Evolutionary conservation across 805 yeast species (phyloP), one percentile per base, ranked within the genome.

Genomic region (Clavispora santaluciae): DNA sequence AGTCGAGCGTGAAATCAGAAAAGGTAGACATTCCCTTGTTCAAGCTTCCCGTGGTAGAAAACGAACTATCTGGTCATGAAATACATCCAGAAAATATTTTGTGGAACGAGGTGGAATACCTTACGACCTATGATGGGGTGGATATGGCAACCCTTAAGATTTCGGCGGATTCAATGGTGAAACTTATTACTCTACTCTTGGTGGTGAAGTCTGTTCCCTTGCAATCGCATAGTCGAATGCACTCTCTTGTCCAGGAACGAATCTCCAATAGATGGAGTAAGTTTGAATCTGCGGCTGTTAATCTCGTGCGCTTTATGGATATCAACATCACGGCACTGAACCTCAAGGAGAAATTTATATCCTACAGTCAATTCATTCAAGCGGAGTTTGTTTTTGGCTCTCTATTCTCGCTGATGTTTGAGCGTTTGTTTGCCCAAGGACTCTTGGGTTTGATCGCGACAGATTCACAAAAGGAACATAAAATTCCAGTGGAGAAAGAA

Each of bases 281-380:
- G 3, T 81, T 72, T 57, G 71, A 72, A 45, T 37, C 45, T 0
- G 52, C 62, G 23, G 80, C 87, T 0, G 35, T 68, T 24, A 54
- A 64, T 17, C 51, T 84, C 16, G 42, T 81, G 13, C 58, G 77
- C 40, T 67, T 78, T n/a, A 69, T 84, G 56, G 68, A 75, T 41
- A 44, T 68, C 1, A 49, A 56, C 2, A 61, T 77, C 24, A 55
- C 54, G 0, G 33, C 43, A 0, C 33, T 48, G 1, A 61, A 58
- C 26, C 25, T 60, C 16, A 36, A 49, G 11, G 40, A 47, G 2
- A 21, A 26, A 30, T 1, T 35, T 9, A 48, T 62, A 8, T 22
- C 48, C 5, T 59, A 39, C 33, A 36, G 38, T 4, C 54, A 55
- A 18, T 56, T 59, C 39, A 35, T 36, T 17, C n/a, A 24, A 12